phyloP scores from a whole-genome alignment of 2,329 filamentous ascomycete genomes.

The Penicillium paneum region DNA sequence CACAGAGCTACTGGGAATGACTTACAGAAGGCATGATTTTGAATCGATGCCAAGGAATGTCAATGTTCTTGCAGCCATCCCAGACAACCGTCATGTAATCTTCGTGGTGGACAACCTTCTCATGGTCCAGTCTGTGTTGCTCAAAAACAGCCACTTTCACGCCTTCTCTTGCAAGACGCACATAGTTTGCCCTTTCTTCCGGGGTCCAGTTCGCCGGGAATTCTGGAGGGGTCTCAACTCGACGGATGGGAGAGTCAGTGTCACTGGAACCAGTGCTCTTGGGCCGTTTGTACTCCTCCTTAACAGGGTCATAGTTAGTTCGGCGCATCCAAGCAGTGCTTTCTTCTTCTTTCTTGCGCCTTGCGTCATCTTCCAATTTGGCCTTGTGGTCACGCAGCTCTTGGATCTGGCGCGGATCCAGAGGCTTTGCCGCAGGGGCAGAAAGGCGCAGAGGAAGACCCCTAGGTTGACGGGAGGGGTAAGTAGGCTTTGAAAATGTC shows the following conservation, averaged over 20 bases:
- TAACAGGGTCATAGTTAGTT: background rate
- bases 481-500: background rate
- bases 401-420: background rate
- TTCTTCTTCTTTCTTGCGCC: background rate
- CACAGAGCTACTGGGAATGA: background rate
- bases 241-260: conserved; percentile 3
- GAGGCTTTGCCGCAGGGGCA: background rate
- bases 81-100: conserved; percentile 1
- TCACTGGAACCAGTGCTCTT: background rate
- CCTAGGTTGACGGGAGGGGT: background rate
- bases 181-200: conserved; percentile 1
- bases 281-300: background rate
- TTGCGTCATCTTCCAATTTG: background rate
- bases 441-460: background rate
- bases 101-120: background rate
- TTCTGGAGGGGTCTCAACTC: background rate
- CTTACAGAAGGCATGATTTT: conserved; percentile 1
- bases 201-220: background rate
- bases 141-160: background rate
- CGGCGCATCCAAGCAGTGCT: conserved; percentile 7
- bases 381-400: conserved; percentile 2
- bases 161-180: background rate
- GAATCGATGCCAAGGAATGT: conserved; percentile 9
- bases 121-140: background rate
- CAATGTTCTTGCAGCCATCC: conserved; percentile 8